Evolutionary conservation across 192 early-diverging fungal species (phyloP).

Genomic region (Coemansia sp.): DNA sequence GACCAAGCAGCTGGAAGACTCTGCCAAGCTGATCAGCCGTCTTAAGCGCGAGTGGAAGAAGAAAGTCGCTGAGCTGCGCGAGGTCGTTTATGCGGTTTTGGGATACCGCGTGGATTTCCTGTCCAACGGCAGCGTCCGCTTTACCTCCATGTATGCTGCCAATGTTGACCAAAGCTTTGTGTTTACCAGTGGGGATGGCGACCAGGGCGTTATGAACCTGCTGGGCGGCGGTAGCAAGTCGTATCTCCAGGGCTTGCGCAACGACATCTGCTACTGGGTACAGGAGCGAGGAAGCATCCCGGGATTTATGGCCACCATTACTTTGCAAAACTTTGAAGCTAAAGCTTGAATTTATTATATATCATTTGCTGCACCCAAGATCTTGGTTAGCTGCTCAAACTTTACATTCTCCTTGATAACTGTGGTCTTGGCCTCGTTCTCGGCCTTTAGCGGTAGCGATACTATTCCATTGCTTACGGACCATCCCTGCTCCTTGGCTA

Average conservation of each 20-base stretch:
- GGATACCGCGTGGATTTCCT: slow-evolving; percentile 70
- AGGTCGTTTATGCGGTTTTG: slow-evolving; percentile 69
- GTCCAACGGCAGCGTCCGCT: slow-evolving; percentile 68
- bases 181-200: slow-evolving; percentile 60
- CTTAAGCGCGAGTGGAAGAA: slow-evolving; percentile 64
- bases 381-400: slow-evolving; percentile 66
- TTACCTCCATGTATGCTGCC: slow-evolving; percentile 68
- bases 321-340: slow-evolving; percentile 62
- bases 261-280: slow-evolving; percentile 65
- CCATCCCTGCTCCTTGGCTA: slow-evolving; percentile 66
- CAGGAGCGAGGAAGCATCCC: slow-evolving; percentile 72
- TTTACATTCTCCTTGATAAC: slow-evolving; percentile 86
- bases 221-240: slow-evolving; percentile 65
- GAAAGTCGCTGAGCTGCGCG: slow-evolving; percentile 71
- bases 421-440: slow-evolving; percentile 81
- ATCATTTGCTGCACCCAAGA: slow-evolving; percentile 47
- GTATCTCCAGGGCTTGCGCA: slow-evolving; percentile 57
- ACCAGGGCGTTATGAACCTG: slow-evolving; percentile 67
- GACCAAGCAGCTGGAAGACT: slow-evolving; percentile 56
- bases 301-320: slow-evolving; percentile 75
- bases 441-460: slow-evolving; percentile 72
- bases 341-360: slow-evolving; percentile 18
- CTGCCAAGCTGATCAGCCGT: slow-evolving; percentile 65
- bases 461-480: slow-evolving; percentile 59
- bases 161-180: slow-evolving; percentile 67